phyloP scores from a whole-genome alignment of 1,139 yeast genomes.

The Debaryomyces nepalensis region DNA sequence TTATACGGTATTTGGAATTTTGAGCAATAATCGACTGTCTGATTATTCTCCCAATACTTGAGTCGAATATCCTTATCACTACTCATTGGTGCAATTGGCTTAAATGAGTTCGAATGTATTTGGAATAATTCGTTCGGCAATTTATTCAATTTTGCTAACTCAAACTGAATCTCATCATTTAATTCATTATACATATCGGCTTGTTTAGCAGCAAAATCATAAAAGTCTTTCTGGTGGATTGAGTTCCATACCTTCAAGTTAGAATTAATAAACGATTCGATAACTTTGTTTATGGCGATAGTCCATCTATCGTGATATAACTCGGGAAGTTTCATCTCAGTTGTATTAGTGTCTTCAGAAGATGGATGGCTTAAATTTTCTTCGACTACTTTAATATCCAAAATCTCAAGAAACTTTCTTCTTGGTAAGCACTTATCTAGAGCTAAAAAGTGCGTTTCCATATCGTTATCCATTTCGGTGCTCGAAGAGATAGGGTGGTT shows the following conservation, averaged over 20 bases:
- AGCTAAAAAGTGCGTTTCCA: slow-evolving; percentile 69
- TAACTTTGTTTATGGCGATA: slow-evolving; percentile 50
- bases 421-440: slow-evolving; percentile 81
- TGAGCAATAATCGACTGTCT: slow-evolving; percentile 37
- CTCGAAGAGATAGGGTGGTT: neutral
- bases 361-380: slow-evolving; percentile 27
- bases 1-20: slow-evolving; percentile 25
- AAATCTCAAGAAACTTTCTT: slow-evolving; percentile 55
- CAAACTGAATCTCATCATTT: slow-evolving; percentile 26
- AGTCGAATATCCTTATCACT: slow-evolving; percentile 22
- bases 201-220: slow-evolving; percentile 15
- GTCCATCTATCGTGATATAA: slow-evolving; percentile 52
- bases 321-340: too few species aligned
- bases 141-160: slow-evolving; percentile 21
- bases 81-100: slow-evolving; percentile 35
- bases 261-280: slow-evolving; percentile 31
- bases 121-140: slow-evolving; percentile 20
- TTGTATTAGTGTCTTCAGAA: slow-evolving; percentile 15
- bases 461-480: slow-evolving; percentile 17
- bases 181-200: slow-evolving; percentile 26
- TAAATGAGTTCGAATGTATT: slow-evolving; percentile 32
- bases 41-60: slow-evolving; percentile 43
- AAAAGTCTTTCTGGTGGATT: slow-evolving; percentile 8
- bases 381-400: slow-evolving; percentile 30
- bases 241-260: slow-evolving; percentile 19